Conservation (phyloP, 805 yeast genomes). For the Debaryomyces maramus region DNA sequence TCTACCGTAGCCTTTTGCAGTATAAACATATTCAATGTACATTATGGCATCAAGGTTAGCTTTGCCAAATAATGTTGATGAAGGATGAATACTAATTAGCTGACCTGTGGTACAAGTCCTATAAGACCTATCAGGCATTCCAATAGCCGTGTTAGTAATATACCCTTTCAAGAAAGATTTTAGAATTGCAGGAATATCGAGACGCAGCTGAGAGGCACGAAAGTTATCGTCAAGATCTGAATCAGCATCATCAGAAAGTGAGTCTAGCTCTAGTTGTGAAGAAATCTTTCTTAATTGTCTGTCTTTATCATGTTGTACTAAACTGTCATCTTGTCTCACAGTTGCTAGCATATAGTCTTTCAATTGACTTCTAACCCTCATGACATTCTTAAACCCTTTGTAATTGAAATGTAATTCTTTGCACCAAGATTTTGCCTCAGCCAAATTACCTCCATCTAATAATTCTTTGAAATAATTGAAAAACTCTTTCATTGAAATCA, state of each 20-base stretch:
- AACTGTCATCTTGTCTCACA: conserved; percentile 40
- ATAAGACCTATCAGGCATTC: conserved; percentile 92
- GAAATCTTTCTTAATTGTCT: conserved; percentile 24
- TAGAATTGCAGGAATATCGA: conserved; percentile 59
- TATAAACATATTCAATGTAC: conserved; percentile 93
- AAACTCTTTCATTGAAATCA: conserved; percentile 77
- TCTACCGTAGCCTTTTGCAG: conserved; percentile 90
- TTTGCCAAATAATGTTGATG: conserved; percentile 81
- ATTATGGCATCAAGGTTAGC: conserved; percentile 75
- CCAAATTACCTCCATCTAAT: conserved; percentile 26
- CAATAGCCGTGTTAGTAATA: conserved; percentile 86
- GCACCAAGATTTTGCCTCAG: conserved; percentile 81
- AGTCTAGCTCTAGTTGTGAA: conserved; percentile 23
- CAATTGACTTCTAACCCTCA: conserved; percentile 74
- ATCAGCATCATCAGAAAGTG: conserved; percentile 8
- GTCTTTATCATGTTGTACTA: conserved; percentile 26
- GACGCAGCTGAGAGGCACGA: conserved; percentile 19
- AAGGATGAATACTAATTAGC: conserved; percentile 84
- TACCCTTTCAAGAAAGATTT: conserved; percentile 83
- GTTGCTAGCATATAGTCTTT: conserved; percentile 61
- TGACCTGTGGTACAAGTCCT: conserved; percentile 85
- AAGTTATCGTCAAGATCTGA: conserved; percentile 23
- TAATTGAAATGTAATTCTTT: conserved; percentile 69
- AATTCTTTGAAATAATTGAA: conserved; percentile 52
- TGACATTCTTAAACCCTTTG: conserved; percentile 78